phyloP scores from a whole-genome alignment of 768 basidiomycete species.

The Agaricus subrufescens region DNA sequence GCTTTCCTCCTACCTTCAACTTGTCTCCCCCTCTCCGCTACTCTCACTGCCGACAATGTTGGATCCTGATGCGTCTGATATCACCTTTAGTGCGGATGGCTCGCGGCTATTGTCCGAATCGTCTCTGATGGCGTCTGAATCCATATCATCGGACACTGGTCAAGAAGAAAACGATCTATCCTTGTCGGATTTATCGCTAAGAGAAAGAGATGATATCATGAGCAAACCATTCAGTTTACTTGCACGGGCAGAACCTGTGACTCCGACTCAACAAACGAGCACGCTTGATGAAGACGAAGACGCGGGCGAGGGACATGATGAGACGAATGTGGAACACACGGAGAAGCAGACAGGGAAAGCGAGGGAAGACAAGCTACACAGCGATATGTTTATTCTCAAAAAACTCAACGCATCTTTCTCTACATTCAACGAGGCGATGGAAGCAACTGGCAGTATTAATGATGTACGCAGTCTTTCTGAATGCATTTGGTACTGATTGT shows the following conservation, averaged over 20 bases:
- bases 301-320: background rate
- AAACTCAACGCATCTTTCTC: slow-evolving; percentile 72
- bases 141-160: slow-evolving; percentile 29
- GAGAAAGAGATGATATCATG: slow-evolving; percentile 23
- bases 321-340: slow-evolving; percentile 2
- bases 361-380: slow-evolving; percentile 69
- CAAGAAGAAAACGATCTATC: slow-evolving; percentile 49
- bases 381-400: slow-evolving; percentile 66
- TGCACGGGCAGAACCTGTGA: slow-evolving; percentile 14
- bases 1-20: background rate
- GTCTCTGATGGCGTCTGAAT: slow-evolving; percentile 19
- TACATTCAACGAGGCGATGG: slow-evolving; percentile 62
- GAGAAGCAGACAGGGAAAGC: slow-evolving; percentile 7
- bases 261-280: slow-evolving; percentile 10
- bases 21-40: background rate
- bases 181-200: slow-evolving; percentile 50
- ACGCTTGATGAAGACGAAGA: background rate
- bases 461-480: slow-evolving; percentile 41
- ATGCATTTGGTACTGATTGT: background rate
- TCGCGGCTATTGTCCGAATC: slow-evolving; percentile 42
- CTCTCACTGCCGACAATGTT: background rate
- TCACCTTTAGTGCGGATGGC: slow-evolving; percentile 12
- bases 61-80: slow-evolving; percentile 7
- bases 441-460: slow-evolving; percentile 60
- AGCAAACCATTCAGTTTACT: slow-evolving; percentile 25